Evolutionary conservation across 2,329 filamentous ascomycete species (phyloP), one percentile per base, ranked within the genome.

Genomic region (Penicillium decumbens): DNA sequence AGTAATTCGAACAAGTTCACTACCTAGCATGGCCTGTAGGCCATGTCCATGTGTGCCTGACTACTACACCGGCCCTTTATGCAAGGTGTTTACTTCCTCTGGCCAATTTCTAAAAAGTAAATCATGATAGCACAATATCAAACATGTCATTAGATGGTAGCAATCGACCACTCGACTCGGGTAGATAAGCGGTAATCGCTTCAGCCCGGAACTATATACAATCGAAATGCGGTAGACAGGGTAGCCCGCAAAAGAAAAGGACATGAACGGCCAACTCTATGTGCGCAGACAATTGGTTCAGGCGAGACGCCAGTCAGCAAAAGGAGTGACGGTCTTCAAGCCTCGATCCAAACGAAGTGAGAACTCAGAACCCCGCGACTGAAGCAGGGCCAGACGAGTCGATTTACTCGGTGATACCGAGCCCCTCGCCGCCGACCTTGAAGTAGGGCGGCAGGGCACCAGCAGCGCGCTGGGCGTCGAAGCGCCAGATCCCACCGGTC

Each of bases 401-500:
- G 5, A n/a, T 40, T 40, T 55, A 60, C 48, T 55, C 47, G 7
- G 27, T 28, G 24, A 72, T 47, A 5, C 73, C 73, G n/a, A 75
- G 57, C 8, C 72, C 73, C 43, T 69, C 62, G 20, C 62, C 61
- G 24, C 70, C 72, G 45, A 64, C 61, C 46, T 66, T 64, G 57
- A 75, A 69, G 56, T 75, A 76, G 8, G 73, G 74, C 10, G 68
- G 66, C 47, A 65, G 61, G 20, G 73, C 72, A 54, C 58, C 66
- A n/a, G 61, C 62, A 6, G 75, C 79, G 62, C 79, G 79, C 50
- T 74, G 66, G 54, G 75, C 67, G 67, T 86, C 82, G 65, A 85
- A 88, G 50, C 80, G 73, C 85, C 85, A 89, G 28, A 88, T 75
- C 0, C 85, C 85, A 47, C 80, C 82, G 1, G 85, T 88, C 72